Percentiles rank a stretch among this genome's conserved stretches.
Conservation (phyloP, 1,284 basidiomycete genomes). For the Puccinia coronata region DNA sequence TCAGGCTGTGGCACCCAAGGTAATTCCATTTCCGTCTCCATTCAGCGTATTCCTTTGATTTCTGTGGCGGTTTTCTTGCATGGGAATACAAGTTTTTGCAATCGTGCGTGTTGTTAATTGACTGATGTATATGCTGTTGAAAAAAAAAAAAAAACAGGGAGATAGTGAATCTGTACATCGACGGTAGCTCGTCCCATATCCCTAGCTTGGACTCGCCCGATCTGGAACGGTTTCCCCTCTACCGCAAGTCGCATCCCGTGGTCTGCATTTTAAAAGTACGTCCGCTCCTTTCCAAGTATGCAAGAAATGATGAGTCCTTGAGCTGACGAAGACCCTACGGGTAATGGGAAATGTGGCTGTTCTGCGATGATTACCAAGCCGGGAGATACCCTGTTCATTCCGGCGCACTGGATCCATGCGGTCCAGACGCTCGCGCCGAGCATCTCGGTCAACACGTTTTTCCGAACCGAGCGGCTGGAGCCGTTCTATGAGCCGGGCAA, state of each 20-base stretch:
- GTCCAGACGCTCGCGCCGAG: constrained; percentile 43
- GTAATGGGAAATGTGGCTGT: background rate
- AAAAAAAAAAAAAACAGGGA: constrained; percentile 20
- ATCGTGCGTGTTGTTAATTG: background rate
- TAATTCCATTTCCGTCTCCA: background rate
- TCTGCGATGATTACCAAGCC: no score
- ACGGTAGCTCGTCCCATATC: constrained; percentile 46
- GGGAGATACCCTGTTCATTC: constrained; percentile 46
- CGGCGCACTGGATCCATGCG: constrained; percentile 45
- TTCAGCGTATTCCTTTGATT: background rate
- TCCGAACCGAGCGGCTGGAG: constrained; percentile 10
- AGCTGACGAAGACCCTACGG: background rate
- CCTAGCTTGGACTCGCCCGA: constrained; percentile 42
- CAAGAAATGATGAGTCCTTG: background rate
- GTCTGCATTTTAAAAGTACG: constrained; percentile 38
- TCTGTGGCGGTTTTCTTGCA: background rate
- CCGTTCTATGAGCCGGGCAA: constrained; percentile 8
- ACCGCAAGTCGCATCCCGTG: constrained; percentile 43
- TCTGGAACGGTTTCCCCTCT: constrained; percentile 45
- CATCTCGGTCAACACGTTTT: constrained; percentile 47
- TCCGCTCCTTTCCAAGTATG: no score
- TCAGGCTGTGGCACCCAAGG: constrained; percentile 49
- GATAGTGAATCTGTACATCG: constrained; percentile 39
- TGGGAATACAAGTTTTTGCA: no score
- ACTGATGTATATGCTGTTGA: background rate